Percentiles rank a stretch among this genome's conserved stretches.
phyloP scores from a whole-genome alignment of 2,329 filamentous ascomycete species.

The Juglanconis oblonga region DNA sequence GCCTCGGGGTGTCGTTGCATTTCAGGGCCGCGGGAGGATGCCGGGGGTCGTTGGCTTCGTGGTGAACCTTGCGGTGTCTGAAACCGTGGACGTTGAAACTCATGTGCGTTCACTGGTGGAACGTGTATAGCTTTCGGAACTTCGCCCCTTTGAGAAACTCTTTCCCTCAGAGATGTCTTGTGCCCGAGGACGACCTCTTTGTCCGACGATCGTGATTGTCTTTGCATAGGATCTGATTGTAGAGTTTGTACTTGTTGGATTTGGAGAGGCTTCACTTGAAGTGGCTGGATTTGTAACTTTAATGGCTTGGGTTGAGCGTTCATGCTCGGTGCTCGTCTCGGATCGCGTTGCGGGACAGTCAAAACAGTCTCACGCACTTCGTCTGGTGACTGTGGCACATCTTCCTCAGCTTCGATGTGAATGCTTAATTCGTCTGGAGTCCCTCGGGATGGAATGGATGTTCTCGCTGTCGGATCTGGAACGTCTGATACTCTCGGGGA shows the following conservation, averaged over 20 bases:
- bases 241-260: not conserved
- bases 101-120: conserved; percentile 38
- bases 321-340: not conserved
- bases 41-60: conserved; percentile 33
- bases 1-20: conserved; percentile 38
- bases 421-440: conserved; percentile 17
- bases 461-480: not conserved
- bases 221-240: not conserved
- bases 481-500: conserved; percentile 37
- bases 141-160: conserved; percentile 51
- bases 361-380: conserved; percentile 15
- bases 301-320: conserved; percentile 8
- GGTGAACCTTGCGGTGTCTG: conserved; percentile 11
- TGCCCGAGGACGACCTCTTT: conserved; percentile 24
- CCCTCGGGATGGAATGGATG: not conserved
- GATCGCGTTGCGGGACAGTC: conserved; percentile 7
- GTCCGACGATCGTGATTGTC: conserved; percentile 9
- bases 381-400: conserved; percentile 7
- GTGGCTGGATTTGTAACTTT: conserved; percentile 7
- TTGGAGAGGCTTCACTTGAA: not conserved
- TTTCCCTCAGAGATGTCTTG: conserved; percentile 49
- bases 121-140: conserved; percentile 54
- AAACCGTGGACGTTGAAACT: conserved; percentile 30
- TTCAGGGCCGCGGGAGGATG: conserved; percentile 49
- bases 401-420: conserved; percentile 18